Evolutionary conservation across 768 basidiomycete species (phyloP), one percentile per base, ranked within the genome.

Genomic region (Boletus insuetus): DNA sequence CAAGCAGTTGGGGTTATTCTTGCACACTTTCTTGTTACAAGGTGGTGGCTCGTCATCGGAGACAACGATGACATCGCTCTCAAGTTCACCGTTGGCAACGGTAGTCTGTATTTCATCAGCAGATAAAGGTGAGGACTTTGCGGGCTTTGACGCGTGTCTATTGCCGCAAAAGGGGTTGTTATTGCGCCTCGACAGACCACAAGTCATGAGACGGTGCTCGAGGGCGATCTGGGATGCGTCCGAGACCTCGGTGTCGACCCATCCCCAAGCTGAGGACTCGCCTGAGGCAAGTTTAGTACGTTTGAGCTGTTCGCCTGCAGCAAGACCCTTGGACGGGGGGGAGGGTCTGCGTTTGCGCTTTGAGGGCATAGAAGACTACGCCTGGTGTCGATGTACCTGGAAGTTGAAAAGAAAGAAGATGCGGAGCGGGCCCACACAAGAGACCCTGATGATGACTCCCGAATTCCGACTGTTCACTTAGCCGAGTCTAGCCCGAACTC

Each of bases 1-100:
- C 51, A 95, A 74, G 69, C 96, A 97, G 49, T 86, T 83, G 10
- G 91, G 89, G 65, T 94, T 95, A 46, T 71, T 71, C 62, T 81
- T 86, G 72, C 96, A 98, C 6, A 48, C 29, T 55, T 81, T 86
- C 63, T 81, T 83, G 54, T 68, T 76, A 65, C 91, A 93, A 16
- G 68, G 62, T 4, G 73, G 72, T 35, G 63, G 68, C 45, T 89
- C 86, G 38, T 87, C 83, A 51, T 90, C 89, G 1, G 86, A 86
- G 37, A 90, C 77, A 19, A 89, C 74, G 51, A 89, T 86, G 31
- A 88, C 69, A 64, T 88, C 86, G 58, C 82, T 82, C 46, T 78
- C 78, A 17, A 77, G 70, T 68, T 82, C 82, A 50, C 78, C 79
- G 16, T 70, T 69, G 20, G 68, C 61, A 45, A 58, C 22, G 10